Evolutionary conservation across 257 asterid genomes (phyloP).

Genomic region (Fraxinus excelsior): DNA sequence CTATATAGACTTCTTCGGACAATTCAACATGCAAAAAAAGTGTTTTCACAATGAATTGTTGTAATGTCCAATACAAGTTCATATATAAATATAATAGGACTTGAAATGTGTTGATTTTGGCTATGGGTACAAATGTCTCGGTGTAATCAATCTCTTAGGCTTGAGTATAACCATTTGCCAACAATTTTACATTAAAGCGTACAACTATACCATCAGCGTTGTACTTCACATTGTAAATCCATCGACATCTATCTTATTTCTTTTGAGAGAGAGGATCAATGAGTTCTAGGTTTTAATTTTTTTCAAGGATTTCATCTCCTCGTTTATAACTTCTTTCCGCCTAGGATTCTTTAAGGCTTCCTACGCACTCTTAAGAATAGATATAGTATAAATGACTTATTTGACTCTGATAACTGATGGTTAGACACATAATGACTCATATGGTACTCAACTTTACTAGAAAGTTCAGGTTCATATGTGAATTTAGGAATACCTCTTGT

Average conservation of each 20-base stretch:
- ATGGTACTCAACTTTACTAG: no score
- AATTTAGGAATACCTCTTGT: no score
- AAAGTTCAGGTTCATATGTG: no score
- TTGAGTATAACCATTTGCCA: conserved; percentile 10
- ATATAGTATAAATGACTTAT: neutral
- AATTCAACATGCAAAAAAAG: no score
- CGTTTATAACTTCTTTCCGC: neutral
- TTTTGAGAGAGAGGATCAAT: neutral
- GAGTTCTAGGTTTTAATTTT: neutral
- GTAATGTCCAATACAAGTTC: no score
- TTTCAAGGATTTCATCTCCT: neutral
- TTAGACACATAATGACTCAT: no score
- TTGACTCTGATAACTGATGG: neutral
- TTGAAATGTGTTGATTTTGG: neutral
- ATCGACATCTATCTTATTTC: neutral
- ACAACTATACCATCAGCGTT: conserved; percentile 1
- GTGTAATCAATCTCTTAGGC: neutral
- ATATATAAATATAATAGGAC: no score
- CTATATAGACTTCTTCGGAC: no score
- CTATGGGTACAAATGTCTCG: neutral
- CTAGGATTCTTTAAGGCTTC: neutral
- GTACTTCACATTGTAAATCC: neutral
- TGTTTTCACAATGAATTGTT: no score
- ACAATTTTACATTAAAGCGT: neutral
- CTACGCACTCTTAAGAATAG: neutral